phyloP scores from a whole-genome alignment of 805 yeast genomes.

The Priceomyces medius region DNA sequence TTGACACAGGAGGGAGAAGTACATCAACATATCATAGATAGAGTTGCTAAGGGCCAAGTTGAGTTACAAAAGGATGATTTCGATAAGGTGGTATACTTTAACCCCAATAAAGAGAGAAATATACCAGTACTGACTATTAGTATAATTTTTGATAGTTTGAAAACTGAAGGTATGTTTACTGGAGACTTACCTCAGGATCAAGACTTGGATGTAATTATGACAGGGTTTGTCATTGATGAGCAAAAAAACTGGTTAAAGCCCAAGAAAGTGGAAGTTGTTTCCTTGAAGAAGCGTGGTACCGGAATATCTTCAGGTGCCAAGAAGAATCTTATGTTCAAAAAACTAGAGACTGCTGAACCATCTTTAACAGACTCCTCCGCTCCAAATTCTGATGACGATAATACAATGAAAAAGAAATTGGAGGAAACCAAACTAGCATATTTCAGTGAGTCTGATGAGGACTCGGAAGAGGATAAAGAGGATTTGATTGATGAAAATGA shows the following conservation, averaged over 20 bases:
- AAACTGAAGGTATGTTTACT: slow-evolving; percentile 44
- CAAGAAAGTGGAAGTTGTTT: slow-evolving; percentile 24
- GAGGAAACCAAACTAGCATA: slow-evolving; percentile 51
- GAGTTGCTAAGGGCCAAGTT: slow-evolving; percentile 51
- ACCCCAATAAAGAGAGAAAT: slow-evolving; percentile 52
- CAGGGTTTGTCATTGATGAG: slow-evolving; percentile 56
- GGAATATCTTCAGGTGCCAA: slow-evolving; percentile 8
- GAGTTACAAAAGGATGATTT: slow-evolving; percentile 35
- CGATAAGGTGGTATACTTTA: slow-evolving; percentile 51
- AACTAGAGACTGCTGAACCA: slow-evolving; percentile 15
- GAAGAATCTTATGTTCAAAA: slow-evolving; percentile 17
- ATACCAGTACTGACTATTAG: slow-evolving; percentile 47
- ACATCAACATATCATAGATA: slow-evolving; percentile 56
- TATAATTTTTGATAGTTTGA: slow-evolving; percentile 39
- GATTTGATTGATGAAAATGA: slow-evolving; percentile 37
- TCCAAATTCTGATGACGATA: slow-evolving; percentile 37
- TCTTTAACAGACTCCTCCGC: slow-evolving; percentile 47
- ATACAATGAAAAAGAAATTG: slow-evolving; percentile 43
- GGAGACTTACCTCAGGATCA: slow-evolving; percentile 56
- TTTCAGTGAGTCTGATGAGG: slow-evolving; percentile 53
- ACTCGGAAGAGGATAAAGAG: slow-evolving; percentile 41
- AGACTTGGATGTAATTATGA: slow-evolving; percentile 60
- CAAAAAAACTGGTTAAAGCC: slow-evolving; percentile 57
- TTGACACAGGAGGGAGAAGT: slow-evolving; percentile 25
- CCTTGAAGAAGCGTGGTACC: slow-evolving; percentile 28